Conservation (phyloP, 1,139 yeast species). For the Nakaseomyces sp. region DNA sequence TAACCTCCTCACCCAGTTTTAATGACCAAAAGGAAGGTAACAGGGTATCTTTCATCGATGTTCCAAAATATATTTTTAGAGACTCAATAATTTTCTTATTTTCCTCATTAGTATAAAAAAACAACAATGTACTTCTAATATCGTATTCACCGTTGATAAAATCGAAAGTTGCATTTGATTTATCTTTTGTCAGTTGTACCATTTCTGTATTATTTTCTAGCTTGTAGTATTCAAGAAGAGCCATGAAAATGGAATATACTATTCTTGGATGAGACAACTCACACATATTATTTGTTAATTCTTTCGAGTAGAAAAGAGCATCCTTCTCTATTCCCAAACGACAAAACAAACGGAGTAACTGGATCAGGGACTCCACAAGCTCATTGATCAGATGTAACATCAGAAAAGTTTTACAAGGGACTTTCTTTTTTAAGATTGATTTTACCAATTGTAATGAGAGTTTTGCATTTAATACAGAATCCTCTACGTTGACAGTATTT, state of each 20-base stretch:
- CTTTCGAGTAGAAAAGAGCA: conserved; percentile 41
- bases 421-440: conserved; percentile 28
- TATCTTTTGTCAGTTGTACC: conserved; percentile 13
- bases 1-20: conserved; percentile 20
- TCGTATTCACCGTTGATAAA: conserved; percentile 24
- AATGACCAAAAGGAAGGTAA: conserved; percentile 28
- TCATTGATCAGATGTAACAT: conserved; percentile 35
- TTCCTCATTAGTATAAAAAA: conserved; percentile 20
- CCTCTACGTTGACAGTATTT: conserved; percentile 17
- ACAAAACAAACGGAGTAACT: conserved; percentile 34
- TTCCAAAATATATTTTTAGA: conserved; percentile 22
- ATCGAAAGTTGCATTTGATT: conserved; percentile 21
- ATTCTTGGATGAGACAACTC: conserved; percentile 28
- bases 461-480: conserved; percentile 30
- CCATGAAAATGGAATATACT: conserved; percentile 22
- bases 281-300: conserved; percentile 35
- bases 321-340: conserved; percentile 50
- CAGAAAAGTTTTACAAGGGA: conserved; percentile 26
- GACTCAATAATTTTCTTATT: conserved; percentile 17
- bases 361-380: conserved; percentile 34
- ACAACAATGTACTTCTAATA: conserved; percentile 19
- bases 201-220: conserved; percentile 17
- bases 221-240: conserved; percentile 18
- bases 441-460: conserved; percentile 29
- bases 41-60: conserved; percentile 18